Evolutionary conservation across 768 basidiomycete species (phyloP).

Genomic region (Leccinum subtestaceum): DNA sequence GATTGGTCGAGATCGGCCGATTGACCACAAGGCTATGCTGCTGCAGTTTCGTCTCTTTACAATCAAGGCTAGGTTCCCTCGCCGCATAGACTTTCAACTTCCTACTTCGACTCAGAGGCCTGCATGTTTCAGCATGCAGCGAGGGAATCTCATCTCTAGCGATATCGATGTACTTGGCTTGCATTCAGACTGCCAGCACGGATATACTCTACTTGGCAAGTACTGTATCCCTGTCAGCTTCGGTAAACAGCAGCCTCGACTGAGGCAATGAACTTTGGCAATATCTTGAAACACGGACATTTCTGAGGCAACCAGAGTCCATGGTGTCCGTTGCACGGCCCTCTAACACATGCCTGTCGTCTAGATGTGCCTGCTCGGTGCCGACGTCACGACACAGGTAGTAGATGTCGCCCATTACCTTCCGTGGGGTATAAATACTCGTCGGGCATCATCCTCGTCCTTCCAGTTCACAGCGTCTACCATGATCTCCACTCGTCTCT

Average conservation of each 20-base stretch:
- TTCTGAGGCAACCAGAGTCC: not conserved
- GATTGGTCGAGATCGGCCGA: too few relatives aligned
- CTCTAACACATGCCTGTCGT: not conserved
- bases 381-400: not conserved
- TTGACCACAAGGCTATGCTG: too few relatives aligned
- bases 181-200: not conserved
- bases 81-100: not conserved
- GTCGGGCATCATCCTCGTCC: not conserved
- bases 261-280: not conserved
- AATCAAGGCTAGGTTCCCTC: not conserved
- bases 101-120: not conserved
- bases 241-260: not conserved
- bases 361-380: not conserved
- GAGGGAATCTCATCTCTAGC: too few relatives aligned
- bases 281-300: not conserved
- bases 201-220: not conserved
- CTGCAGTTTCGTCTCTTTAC: too few relatives aligned
- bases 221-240: not conserved
- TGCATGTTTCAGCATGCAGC: not conserved
- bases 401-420: not conserved
- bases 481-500: conserved; percentile 5
- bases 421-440: conserved; percentile 6
- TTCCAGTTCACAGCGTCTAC: not conserved
- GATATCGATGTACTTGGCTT: not conserved
- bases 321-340: not conserved